Conservation (phyloP, 2,329 filamentous ascomycete species). For the Colletotrichum spaethianum region DNA sequence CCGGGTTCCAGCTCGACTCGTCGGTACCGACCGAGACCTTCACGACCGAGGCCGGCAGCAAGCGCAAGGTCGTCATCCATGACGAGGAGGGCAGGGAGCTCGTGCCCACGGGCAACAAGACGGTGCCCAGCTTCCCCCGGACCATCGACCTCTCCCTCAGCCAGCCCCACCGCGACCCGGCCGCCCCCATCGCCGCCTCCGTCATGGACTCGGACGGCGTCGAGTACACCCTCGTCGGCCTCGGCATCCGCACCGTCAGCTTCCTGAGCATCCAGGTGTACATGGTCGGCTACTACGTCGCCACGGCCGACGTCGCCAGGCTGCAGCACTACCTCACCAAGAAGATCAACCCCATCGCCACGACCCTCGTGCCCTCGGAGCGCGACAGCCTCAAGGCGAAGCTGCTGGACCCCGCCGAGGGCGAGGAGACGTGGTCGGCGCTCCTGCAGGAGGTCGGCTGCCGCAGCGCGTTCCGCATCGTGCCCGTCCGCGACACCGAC, state of each 20-base stretch:
- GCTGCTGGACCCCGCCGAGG: constrained; percentile 78
- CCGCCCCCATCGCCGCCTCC: constrained; percentile 55
- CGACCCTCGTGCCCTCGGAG: constrained; percentile 86
- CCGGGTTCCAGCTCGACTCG: constrained; percentile 56
- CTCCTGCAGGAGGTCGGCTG: constrained; percentile 77
- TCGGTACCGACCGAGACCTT: constrained; percentile 62
- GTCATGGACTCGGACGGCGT: constrained; percentile 59
- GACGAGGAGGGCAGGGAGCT: constrained; percentile 80
- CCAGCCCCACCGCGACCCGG: constrained; percentile 40
- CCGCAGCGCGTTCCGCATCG: constrained; percentile 85
- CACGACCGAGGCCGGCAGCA: constrained; percentile 63
- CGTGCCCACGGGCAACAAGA: constrained; percentile 84
- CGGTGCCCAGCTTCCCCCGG: constrained; percentile 84
- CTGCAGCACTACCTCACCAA: constrained; percentile 84
- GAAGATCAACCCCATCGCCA: constrained; percentile 82
- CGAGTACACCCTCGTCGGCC: constrained; percentile 89
- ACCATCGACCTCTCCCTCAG: constrained; percentile 74
- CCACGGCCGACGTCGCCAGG: constrained; percentile 84
- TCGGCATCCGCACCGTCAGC: constrained; percentile 90
- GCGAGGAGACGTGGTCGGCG: constrained; percentile 81
- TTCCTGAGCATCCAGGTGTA: constrained; percentile 95
- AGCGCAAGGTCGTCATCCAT: constrained; percentile 73
- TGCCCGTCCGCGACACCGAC: constrained; percentile 94
- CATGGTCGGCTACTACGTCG: constrained; percentile 92
- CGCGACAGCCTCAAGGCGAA: constrained; percentile 79